These are phyloP conservation scores for Trichoderma koningii DNA, from an alignment of 2,329 filamentous ascomycete species.

Conservation along the genomic window DNA sequence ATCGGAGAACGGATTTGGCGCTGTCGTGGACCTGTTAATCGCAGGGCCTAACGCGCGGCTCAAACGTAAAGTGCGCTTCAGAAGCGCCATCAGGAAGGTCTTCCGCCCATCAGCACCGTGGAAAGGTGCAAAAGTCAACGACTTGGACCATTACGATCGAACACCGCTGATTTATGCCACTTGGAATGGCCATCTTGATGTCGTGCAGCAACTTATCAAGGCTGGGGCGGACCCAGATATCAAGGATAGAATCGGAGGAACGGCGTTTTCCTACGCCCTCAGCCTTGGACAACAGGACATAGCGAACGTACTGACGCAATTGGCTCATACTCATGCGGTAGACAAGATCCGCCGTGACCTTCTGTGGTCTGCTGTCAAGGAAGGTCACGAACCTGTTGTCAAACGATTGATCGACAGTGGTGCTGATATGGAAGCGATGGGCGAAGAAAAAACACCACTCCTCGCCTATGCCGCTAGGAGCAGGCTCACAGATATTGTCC, in stretches of 20 bases:
- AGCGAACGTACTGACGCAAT: not conserved
- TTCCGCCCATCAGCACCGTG: not conserved
- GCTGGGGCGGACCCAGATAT: not conserved
- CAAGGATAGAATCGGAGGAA: not conserved
- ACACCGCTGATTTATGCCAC: not conserved
- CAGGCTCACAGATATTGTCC: not conserved
- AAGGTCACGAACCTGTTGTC: not conserved
- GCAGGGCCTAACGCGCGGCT: not conserved
- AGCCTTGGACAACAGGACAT: not conserved
- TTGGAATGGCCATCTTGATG: not conserved
- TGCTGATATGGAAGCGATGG: not conserved
- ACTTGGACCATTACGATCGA: not conserved
- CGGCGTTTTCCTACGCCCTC: not conserved
- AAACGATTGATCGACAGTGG: not conserved
- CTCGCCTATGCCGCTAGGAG: not conserved
- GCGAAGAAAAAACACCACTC: not conserved
- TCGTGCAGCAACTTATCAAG: not conserved
- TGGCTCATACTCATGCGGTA: not conserved
- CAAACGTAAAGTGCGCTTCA: too few species aligned
- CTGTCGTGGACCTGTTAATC: not conserved
- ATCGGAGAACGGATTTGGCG: not conserved
- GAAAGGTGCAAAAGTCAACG: not conserved
- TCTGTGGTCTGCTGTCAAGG: not conserved
- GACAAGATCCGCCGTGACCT: not conserved
- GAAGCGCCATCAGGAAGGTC: not conserved